These are phyloP conservation scores for Daldinia sp. DNA, from an alignment of 2,329 filamentous ascomycete genomes.

Conservation along the genomic window DNA sequence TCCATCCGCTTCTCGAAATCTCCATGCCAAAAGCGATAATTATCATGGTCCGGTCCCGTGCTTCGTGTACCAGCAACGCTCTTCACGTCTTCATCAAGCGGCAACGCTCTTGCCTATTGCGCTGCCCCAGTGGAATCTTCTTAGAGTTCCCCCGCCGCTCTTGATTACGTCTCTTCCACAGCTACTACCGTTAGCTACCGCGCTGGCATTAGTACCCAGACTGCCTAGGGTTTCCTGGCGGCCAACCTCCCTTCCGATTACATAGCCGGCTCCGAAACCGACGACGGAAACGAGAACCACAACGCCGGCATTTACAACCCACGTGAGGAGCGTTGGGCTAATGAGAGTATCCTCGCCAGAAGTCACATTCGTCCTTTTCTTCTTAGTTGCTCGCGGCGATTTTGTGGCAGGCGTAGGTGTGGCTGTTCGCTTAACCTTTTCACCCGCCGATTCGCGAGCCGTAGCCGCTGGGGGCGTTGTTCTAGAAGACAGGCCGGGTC, in stretches of 20 bases:
- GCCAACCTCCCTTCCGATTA: slow-evolving; percentile 75
- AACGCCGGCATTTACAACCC: slow-evolving; percentile 75
- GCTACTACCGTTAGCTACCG: slow-evolving; percentile 58
- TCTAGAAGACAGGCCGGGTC: slow-evolving; percentile 36
- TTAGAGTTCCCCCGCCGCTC: slow-evolving; percentile 63
- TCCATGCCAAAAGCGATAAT: slow-evolving; percentile 17
- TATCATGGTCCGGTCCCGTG: slow-evolving; percentile 9
- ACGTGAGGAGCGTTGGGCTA: slow-evolving; percentile 71
- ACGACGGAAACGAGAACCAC: slow-evolving; percentile 76
- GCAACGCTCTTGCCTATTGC: slow-evolving; percentile 64
- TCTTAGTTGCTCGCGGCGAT: slow-evolving; percentile 65
- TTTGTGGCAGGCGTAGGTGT: slow-evolving; percentile 54
- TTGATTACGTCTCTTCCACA: slow-evolving; percentile 67
- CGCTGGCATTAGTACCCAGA: slow-evolving; percentile 58
- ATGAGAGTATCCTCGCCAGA: slow-evolving; percentile 60
- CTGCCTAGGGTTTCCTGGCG: slow-evolving; percentile 67
- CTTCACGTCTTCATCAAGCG: slow-evolving; percentile 51
- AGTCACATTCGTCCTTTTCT: slow-evolving; percentile 64
- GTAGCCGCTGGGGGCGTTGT: slow-evolving; percentile 25
- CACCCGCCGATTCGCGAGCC: slow-evolving; percentile 48
- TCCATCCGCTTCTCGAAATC: slow-evolving; percentile 5
- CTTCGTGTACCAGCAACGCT: neutral
- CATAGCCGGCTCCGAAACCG: slow-evolving; percentile 76
- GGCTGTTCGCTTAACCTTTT: slow-evolving; percentile 64
- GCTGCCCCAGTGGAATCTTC: slow-evolving; percentile 66